Evolutionary conservation across 768 basidiomycete genomes (phyloP).

Genomic region (Hypholoma sublateritium): DNA sequence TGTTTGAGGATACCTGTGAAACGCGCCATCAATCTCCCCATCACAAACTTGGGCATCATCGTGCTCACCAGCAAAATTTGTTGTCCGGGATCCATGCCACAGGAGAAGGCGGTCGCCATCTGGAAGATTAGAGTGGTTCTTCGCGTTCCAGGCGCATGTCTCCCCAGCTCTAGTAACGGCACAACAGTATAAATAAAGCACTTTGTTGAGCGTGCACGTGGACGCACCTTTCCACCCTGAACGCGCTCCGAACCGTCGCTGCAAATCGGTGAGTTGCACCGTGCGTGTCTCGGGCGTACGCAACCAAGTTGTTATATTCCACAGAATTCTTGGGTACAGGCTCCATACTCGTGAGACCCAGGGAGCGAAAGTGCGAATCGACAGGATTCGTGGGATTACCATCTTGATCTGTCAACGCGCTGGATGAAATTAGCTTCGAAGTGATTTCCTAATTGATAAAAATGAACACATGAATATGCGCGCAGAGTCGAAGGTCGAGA

Average conservation of each 20-base stretch:
- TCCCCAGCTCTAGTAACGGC: slow-evolving; percentile 3
- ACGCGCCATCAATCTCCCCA: neutral
- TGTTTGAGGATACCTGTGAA: slow-evolving; percentile 10
- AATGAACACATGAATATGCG: too few relatives aligned
- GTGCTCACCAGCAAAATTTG: slow-evolving; percentile 9
- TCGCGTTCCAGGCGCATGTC: slow-evolving; percentile 7
- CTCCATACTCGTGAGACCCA: slow-evolving; percentile 9
- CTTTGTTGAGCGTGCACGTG: neutral
- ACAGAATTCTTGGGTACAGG: neutral
- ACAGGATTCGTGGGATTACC: slow-evolving; percentile 11
- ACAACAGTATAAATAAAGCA: neutral
- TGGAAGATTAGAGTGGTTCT: neutral
- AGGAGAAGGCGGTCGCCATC: slow-evolving; percentile 7
- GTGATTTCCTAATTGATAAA: slow-evolving; percentile 6
- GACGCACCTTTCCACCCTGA: slow-evolving; percentile 6
- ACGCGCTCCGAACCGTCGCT: slow-evolving; percentile 4
- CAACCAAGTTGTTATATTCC: slow-evolving; percentile 4
- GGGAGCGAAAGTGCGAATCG: slow-evolving; percentile 10
- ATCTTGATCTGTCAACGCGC: neutral
- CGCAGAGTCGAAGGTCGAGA: too few relatives aligned
- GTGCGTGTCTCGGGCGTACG: slow-evolving; percentile 10
- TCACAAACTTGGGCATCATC: neutral
- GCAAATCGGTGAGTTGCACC: slow-evolving; percentile 7
- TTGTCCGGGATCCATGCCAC: slow-evolving; percentile 12
- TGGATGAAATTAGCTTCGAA: slow-evolving; percentile 9